phyloP scores from a whole-genome alignment of 2,329 filamentous ascomycete genomes.

The Cordyceps pruinosa region DNA sequence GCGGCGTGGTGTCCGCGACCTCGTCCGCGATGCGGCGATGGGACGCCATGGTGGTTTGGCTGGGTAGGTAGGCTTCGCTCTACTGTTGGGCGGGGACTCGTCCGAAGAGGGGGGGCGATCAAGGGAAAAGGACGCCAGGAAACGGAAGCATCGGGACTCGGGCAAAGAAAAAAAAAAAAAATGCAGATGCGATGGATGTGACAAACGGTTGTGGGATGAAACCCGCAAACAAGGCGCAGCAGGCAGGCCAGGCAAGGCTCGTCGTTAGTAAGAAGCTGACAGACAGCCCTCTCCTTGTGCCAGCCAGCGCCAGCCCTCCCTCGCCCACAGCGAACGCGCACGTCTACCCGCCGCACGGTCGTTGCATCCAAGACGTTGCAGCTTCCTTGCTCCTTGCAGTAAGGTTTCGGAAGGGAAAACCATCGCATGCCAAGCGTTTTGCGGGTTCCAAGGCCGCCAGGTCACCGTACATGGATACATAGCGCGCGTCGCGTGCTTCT shows the following conservation, averaged over 20 bases:
- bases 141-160: background rate
- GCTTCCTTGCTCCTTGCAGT: background rate
- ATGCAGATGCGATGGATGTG: background rate
- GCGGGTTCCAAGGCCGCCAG: background rate
- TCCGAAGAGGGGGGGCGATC: background rate
- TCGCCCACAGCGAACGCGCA: background rate
- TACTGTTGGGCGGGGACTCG: background rate
- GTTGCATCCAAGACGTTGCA: background rate
- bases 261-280: background rate
- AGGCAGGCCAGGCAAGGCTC: background rate
- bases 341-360: background rate
- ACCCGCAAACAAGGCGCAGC: slow-evolving; percentile 5
- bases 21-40: background rate
- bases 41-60: background rate
- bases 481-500: no score
- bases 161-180: no score
- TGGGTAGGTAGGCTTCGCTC: no score
- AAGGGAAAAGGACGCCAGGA: background rate
- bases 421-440: background rate
- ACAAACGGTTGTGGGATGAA: background rate
- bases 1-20: slow-evolving; percentile 5
- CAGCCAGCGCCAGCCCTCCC: background rate
- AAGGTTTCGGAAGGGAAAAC: background rate
- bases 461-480: no score
- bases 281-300: background rate